These are phyloP conservation scores for Calendula officinalis DNA, from an alignment of 129 eudicot genomes.

Conservation along the genomic window DNA sequence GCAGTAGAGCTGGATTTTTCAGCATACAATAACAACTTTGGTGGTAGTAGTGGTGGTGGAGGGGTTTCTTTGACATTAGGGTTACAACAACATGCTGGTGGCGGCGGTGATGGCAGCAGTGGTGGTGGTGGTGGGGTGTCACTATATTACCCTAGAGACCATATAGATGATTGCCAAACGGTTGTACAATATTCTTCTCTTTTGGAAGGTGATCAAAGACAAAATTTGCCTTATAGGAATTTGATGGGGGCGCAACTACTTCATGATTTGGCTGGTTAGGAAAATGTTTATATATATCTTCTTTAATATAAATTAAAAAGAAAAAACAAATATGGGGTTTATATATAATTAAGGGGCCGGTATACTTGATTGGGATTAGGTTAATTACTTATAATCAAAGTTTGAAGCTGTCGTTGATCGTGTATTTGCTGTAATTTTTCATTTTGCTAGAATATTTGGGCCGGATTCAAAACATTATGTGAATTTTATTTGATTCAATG, in stretches of 20 bases:
- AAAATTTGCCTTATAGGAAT: constrained; percentile 75
- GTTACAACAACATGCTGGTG: constrained; percentile 66
- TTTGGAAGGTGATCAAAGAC: constrained; percentile 76
- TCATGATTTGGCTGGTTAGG: constrained; percentile 82
- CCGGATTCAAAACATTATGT: constrained; percentile 3
- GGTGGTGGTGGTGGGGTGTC: constrained; percentile 56
- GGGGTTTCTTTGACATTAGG: constrained; percentile 92
- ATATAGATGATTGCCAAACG: constrained; percentile 69
- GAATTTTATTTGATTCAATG: too few relatives aligned
- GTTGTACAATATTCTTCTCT: constrained; percentile 82
- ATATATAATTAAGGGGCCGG: constrained; percentile 25
- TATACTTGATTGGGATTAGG: constrained; percentile 37
- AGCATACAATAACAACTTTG: constrained; percentile 55
- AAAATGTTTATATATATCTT: constrained; percentile 1
- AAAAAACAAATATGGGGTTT: constrained; percentile 26
- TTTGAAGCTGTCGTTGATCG: constrained; percentile 15
- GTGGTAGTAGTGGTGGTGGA: constrained; percentile 36
- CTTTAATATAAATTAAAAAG: constrained; percentile 21
- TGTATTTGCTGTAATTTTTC: constrained; percentile 18
- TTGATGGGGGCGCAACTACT: constrained; percentile 98
- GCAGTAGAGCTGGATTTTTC: constrained; percentile 72
- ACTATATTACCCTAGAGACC: constrained; percentile 65
- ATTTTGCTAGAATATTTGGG: constrained; percentile 6
- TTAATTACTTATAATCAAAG: constrained; percentile 13
- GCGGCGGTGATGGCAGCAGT: constrained; percentile 28